Conservation (phyloP, 352 stramenopile species). For the Globisporangium parvum region DNA sequence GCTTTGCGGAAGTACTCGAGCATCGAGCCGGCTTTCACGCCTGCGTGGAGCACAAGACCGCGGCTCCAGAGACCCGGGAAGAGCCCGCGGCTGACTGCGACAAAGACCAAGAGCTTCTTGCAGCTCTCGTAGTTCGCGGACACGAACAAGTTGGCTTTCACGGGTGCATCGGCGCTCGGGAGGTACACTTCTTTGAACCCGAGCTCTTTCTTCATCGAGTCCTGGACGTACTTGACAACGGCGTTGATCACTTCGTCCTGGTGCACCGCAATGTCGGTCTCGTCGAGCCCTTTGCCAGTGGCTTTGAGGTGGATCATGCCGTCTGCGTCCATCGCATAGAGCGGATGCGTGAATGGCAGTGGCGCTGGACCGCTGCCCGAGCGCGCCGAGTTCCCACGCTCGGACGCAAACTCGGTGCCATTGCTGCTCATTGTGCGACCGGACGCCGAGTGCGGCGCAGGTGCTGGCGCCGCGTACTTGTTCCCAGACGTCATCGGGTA, state of each 20-base stretch:
- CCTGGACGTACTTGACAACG: constrained; percentile 81
- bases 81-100: constrained; percentile 72
- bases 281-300: constrained; percentile 73
- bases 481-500: constrained; percentile 9
- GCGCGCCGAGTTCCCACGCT: constrained; percentile 4
- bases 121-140: constrained; percentile 76
- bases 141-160: constrained; percentile 83
- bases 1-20: constrained; percentile 87
- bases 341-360: constrained; percentile 66
- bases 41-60: constrained; percentile 75
- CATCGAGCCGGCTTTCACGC: constrained; percentile 86
- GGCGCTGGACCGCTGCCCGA: constrained; percentile 12
- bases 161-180: constrained; percentile 51
- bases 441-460: constrained; percentile 35
- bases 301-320: constrained; percentile 85
- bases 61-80: constrained; percentile 85
- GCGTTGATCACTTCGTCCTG: constrained; percentile 87
- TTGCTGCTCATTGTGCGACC: constrained; percentile 41
- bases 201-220: constrained; percentile 77
- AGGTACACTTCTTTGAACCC: constrained; percentile 77
- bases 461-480: constrained; percentile 31
- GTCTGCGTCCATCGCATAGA: constrained; percentile 81
- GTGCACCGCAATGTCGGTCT: constrained; percentile 82
- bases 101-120: constrained; percentile 82
- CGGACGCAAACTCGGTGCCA: constrained; percentile 15